Conservation (phyloP, 306 rosid genomes). For the Calophaca sinica region DNA sequence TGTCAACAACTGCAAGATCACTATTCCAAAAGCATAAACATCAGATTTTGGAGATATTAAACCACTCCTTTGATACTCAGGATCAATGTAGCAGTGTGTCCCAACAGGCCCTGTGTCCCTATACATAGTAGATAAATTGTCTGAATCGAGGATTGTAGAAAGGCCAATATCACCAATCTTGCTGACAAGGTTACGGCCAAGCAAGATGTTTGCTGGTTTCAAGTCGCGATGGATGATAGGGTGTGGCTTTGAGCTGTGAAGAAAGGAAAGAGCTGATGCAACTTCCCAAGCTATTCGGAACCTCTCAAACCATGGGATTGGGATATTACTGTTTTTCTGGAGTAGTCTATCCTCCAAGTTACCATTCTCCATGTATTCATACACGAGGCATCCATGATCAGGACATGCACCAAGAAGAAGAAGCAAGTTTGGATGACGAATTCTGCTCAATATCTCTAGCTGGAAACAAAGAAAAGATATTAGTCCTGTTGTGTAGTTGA, state of each 20-base stretch:
- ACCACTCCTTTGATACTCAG: constrained; percentile 93
- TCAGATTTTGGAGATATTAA: constrained; percentile 77
- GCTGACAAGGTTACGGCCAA: constrained; percentile 80
- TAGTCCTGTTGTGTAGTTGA: constrained; percentile 35
- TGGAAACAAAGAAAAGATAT: constrained; percentile 54
- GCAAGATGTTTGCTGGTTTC: constrained; percentile 95
- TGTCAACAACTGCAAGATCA: constrained; percentile 83
- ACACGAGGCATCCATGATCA: constrained; percentile 82
- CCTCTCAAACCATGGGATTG: constrained; percentile 93
- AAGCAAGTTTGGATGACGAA: constrained; percentile 90
- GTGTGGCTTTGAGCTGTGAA: constrained; percentile 83
- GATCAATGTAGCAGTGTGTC: constrained; percentile 89
- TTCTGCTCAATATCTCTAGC: constrained; percentile 86
- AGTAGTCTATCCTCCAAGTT: constrained; percentile 84
- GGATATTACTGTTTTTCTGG: constrained; percentile 56
- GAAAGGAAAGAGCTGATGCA: constrained; percentile 87
- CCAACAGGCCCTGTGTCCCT: constrained; percentile 81
- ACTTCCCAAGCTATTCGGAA: constrained; percentile 93
- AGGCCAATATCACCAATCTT: constrained; percentile 96
- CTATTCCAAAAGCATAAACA: constrained; percentile 94
- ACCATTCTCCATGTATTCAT: constrained; percentile 94
- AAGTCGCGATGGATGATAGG: constrained; percentile 94
- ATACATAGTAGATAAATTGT: constrained; percentile 57
- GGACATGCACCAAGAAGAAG: constrained; percentile 93
- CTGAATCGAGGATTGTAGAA: constrained; percentile 70